Evolutionary conservation across 305 asterid genomes (phyloP).

Genomic region (Petunia hybrid): DNA sequence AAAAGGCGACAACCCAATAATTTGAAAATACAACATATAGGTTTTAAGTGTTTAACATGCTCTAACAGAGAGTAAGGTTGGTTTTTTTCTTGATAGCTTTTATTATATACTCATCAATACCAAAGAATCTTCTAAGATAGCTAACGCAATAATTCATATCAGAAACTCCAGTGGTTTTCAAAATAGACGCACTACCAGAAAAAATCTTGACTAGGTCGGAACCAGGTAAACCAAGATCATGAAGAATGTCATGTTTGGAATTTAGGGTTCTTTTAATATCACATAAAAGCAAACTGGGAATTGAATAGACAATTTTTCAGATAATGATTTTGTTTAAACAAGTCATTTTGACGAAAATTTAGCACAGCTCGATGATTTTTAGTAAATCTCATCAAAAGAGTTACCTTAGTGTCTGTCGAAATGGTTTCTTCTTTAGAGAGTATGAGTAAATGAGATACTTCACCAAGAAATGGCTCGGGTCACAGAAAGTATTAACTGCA

Average conservation of each 20-base stretch:
- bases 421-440: conserved; percentile 34
- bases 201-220: conserved; percentile 30
- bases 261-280: conserved; percentile 37
- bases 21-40: conserved; percentile 24
- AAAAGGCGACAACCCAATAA: conserved; percentile 35
- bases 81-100: conserved; percentile 23
- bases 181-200: conserved; percentile 21
- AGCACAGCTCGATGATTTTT: conserved; percentile 30
- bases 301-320: conserved; percentile 12
- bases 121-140: conserved; percentile 32
- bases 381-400: too few relatives aligned
- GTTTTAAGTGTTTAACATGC: neutral
- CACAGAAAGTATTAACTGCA: neutral
- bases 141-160: conserved; percentile 3
- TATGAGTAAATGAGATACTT: conserved; percentile 33
- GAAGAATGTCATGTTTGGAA: conserved; percentile 32
- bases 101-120: conserved; percentile 32
- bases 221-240: conserved; percentile 34
- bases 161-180: neutral
- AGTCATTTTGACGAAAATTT: conserved; percentile 30
- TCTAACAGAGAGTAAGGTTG: neutral
- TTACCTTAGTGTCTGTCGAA: conserved; percentile 23
- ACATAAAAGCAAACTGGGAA: conserved; percentile 28
- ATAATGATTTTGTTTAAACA: conserved; percentile 35
- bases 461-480: conserved; percentile 22